Evolutionary conservation across 371 early-diverging fungal species (phyloP).

Genomic region (Mucor racemosus): DNA sequence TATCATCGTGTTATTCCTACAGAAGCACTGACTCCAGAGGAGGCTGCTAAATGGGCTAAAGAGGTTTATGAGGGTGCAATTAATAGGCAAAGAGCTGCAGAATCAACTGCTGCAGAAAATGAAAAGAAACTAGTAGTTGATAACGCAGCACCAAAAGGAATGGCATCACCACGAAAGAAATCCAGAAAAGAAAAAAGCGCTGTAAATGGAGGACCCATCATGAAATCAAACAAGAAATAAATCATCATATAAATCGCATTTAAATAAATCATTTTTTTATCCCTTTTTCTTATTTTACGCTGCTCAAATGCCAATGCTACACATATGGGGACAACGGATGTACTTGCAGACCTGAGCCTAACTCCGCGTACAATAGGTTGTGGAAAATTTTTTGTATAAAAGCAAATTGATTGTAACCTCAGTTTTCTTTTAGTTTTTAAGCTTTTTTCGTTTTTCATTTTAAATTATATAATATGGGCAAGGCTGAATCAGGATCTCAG

Average conservation of each 20-base stretch:
- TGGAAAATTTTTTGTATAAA: conserved; percentile 3
- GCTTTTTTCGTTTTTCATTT: conserved; percentile 3
- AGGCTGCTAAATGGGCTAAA: conserved; percentile 22
- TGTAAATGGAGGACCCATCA: neutral
- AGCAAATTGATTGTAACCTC: neutral
- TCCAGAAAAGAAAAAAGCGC: neutral
- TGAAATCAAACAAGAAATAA: neutral
- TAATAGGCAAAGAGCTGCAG: neutral
- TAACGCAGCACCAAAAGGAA: neutral
- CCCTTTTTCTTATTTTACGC: neutral
- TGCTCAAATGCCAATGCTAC: neutral
- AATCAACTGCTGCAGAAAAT: neutral
- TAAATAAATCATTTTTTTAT: neutral
- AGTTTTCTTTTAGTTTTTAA: neutral
- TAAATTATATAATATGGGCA: conserved; percentile 2
- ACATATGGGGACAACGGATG: conserved; percentile 8
- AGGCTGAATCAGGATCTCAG: neutral
- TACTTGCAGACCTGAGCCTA: conserved; percentile 13
- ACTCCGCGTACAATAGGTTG: neutral
- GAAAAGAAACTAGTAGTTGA: neutral
- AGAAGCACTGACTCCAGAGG: conserved; percentile 20
- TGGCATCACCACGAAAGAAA: conserved; percentile 8
- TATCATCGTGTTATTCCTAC: conserved; percentile 42
- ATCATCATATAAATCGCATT: neutral
- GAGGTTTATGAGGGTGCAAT: conserved; percentile 6